Conservation (phyloP, 176 grass and related monocot species). For the Triticum urartu region DNA sequence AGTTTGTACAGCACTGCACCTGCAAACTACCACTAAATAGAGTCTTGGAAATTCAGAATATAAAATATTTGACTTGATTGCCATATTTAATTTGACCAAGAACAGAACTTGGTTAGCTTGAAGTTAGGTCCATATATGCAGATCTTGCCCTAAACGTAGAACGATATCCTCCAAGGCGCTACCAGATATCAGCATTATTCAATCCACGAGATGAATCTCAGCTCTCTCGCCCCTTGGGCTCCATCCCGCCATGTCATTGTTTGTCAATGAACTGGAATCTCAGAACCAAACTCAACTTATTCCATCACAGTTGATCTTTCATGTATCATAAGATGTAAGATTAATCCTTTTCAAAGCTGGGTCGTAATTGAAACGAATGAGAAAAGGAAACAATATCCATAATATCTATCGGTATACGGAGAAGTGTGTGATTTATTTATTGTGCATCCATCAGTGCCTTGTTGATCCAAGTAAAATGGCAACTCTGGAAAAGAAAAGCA, state of each 20-base stretch:
- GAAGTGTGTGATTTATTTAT: no score
- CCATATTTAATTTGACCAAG: background rate
- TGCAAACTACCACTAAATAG: background rate
- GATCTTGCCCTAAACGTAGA: background rate
- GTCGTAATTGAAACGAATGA: background rate
- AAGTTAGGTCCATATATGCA: conserved; percentile 5
- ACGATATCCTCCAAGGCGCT: background rate
- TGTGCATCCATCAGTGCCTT: background rate
- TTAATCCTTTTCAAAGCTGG: background rate
- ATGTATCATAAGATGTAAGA: background rate
- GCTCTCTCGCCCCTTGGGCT: background rate
- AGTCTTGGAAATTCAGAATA: background rate
- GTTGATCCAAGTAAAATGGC: background rate
- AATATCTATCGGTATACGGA: background rate
- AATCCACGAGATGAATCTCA: background rate
- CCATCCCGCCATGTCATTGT: background rate
- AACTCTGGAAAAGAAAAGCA: background rate
- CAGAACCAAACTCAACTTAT: background rate
- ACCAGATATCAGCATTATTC: background rate
- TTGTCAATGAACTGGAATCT: background rate
- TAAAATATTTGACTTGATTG: background rate
- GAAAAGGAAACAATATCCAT: background rate
- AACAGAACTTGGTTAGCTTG: background rate
- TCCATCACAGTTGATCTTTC: background rate
- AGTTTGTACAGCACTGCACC: background rate